A percentile compares a stretch with the other conserved stretches of the same genome.
These are phyloP conservation scores for Pseudogymnoascus sp. DNA, from an alignment of 2,329 filamentous ascomycete species.

Conservation along the genomic window DNA sequence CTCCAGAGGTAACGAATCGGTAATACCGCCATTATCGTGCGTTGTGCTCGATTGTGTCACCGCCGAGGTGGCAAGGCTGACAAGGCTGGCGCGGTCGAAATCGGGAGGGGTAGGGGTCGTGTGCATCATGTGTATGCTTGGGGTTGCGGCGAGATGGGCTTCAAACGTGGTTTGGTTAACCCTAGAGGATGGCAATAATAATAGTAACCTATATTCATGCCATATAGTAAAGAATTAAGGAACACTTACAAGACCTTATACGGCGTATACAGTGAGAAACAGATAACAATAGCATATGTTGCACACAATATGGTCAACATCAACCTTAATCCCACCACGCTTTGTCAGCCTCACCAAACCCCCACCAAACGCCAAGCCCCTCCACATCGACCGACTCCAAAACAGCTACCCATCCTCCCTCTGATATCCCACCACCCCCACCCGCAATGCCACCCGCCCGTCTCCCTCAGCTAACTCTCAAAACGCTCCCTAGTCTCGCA, in stretches of 20 bases:
- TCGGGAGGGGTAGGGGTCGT: neutral
- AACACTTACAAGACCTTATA: neutral
- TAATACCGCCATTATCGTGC: neutral
- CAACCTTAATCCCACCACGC: neutral
- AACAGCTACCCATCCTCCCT: neutral
- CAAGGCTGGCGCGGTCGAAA: neutral
- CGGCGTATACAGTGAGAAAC: neutral
- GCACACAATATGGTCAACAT: neutral
- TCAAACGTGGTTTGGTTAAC: neutral
- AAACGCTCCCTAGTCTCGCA: neutral
- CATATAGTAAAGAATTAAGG: neutral
- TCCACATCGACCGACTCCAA: neutral
- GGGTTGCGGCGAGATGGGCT: neutral
- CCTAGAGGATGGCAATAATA: no score
- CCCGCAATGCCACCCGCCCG: conserved; percentile 3
- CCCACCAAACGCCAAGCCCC: conserved; percentile 8
- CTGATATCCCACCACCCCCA: neutral
- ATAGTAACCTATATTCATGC: neutral
- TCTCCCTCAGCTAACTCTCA: conserved; percentile 5
- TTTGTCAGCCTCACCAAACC: neutral
- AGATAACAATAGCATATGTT: neutral
- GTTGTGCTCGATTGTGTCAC: neutral
- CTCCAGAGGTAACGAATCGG: neutral
- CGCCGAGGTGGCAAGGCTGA: conserved; percentile 6
- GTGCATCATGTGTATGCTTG: no score